Evolutionary conservation across 164 flowering plant genomes (phyloP).

Genomic region (Aristolochia contorta): DNA sequence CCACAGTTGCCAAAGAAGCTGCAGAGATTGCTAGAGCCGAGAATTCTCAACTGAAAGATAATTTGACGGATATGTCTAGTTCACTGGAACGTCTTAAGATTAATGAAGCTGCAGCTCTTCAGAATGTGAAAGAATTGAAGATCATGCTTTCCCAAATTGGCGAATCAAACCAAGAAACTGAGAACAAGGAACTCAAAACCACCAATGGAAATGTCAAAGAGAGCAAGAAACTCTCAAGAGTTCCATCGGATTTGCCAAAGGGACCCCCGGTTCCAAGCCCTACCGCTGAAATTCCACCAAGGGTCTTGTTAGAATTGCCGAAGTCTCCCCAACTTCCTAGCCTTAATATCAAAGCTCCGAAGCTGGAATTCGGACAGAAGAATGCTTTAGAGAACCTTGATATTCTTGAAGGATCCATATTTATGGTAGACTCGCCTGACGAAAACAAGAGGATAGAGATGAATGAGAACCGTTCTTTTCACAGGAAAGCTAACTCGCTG

Average conservation of each 20-base stretch:
- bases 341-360: constrained; percentile 29
- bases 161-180: background rate
- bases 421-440: constrained; percentile 31
- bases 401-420: constrained; percentile 48
- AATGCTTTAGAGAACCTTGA: constrained; percentile 20
- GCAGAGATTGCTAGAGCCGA: constrained; percentile 61
- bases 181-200: constrained; percentile 16
- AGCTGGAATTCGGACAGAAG: constrained; percentile 11
- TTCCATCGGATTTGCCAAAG: background rate
- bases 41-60: constrained; percentile 62
- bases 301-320: background rate
- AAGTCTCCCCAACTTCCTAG: constrained; percentile 11
- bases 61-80: constrained; percentile 46
- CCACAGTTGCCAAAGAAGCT: constrained; percentile 74
- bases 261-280: background rate
- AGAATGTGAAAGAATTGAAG: constrained; percentile 48
- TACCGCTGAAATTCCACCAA: background rate
- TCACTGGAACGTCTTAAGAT: constrained; percentile 37
- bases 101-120: constrained; percentile 41
- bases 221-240: constrained; percentile 5
- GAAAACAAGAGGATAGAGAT: background rate
- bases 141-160: constrained; percentile 17
- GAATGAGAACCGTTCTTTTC: background rate
- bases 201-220: constrained; percentile 17
- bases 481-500: constrained; percentile 23